Conservation (phyloP, 2,329 filamentous ascomycete genomes). For the Alternaria longipes region DNA sequence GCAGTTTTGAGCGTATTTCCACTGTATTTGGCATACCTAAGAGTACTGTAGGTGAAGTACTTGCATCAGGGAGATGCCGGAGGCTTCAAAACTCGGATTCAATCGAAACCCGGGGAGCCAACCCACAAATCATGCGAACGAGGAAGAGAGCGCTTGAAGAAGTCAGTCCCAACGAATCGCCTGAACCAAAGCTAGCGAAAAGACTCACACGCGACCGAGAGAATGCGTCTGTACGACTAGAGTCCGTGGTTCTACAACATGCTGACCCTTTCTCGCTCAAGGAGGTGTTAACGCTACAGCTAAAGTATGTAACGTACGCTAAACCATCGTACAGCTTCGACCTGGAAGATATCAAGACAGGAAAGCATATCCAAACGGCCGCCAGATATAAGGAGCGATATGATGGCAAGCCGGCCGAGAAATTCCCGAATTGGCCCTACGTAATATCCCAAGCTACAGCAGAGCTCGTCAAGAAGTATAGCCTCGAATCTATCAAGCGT, state of each 20-base stretch:
- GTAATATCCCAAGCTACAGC: conserved; percentile 11
- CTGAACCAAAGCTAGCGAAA: conserved; percentile 1
- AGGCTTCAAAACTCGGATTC: too few species aligned
- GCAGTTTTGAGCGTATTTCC: too few species aligned
- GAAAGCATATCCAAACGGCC: neutral
- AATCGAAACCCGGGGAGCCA: too few species aligned
- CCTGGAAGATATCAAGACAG: neutral
- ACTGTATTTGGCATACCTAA: too few species aligned
- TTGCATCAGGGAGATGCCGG: too few species aligned
- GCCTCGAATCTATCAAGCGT: conserved; percentile 12
- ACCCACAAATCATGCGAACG: neutral
- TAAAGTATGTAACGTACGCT: conserved; percentile 5
- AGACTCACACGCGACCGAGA: neutral
- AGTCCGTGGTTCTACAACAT: neutral
- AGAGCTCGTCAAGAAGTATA: conserved; percentile 9
- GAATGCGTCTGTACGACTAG: neutral
- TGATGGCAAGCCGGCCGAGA: conserved; percentile 8
- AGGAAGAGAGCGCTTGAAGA: neutral
- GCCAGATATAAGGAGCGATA: neutral
- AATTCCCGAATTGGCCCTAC: conserved; percentile 14
- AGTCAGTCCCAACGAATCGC: conserved; percentile 1
- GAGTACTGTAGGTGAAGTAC: too few species aligned
- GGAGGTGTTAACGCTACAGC: conserved; percentile 1
- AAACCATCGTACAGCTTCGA: conserved; percentile 2
- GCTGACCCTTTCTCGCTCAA: neutral